These are phyloP conservation scores for Plasmopara halstedii DNA, from an alignment of 352 stramenopile species.

Conservation along the genomic window DNA sequence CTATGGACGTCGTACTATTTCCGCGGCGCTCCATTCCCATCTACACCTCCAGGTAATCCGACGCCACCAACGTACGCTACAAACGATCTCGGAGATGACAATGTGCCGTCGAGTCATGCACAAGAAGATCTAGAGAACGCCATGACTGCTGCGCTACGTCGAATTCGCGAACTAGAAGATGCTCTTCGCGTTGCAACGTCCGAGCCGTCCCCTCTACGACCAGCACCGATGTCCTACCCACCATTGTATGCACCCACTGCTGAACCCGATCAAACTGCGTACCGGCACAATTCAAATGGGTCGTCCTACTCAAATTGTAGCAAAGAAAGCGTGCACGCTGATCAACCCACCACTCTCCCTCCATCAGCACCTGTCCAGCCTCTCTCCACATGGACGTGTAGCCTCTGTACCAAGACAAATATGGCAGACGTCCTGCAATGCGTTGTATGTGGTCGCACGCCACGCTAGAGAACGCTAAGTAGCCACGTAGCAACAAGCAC, in stretches of 20 bases:
- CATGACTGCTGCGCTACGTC: conserved; percentile 41
- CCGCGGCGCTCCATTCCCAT: conserved; percentile 39
- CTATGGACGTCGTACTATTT: conserved; percentile 82
- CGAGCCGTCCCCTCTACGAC: conserved; percentile 5
- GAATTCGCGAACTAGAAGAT: conserved; percentile 50
- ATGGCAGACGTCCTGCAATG: conserved; percentile 37
- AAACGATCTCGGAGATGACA: conserved; percentile 9
- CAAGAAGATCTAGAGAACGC: conserved; percentile 53
- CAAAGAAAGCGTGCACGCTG: conserved; percentile 1
- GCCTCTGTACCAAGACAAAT: conserved; percentile 71
- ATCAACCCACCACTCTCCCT: neutral
- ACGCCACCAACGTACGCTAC: conserved; percentile 35
- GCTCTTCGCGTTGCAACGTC: conserved; percentile 26
- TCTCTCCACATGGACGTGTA: conserved; percentile 47
- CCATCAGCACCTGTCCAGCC: neutral
- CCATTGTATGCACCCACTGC: conserved; percentile 18
- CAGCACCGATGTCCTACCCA: conserved; percentile 22
- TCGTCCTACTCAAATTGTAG: conserved; percentile 15
- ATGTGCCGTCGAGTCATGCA: conserved; percentile 5
- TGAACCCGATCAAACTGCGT: conserved; percentile 10
- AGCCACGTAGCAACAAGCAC: no score
- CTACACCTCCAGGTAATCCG: conserved; percentile 34
- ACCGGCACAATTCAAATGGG: conserved; percentile 9
- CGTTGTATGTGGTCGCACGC: conserved; percentile 58
- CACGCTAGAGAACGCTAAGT: conserved; percentile 11